A percentile compares a stretch with the other conserved stretches of the same genome.
Conservation (phyloP, 208 protist genomes). For the Spironucleus salmonicida region DNA sequence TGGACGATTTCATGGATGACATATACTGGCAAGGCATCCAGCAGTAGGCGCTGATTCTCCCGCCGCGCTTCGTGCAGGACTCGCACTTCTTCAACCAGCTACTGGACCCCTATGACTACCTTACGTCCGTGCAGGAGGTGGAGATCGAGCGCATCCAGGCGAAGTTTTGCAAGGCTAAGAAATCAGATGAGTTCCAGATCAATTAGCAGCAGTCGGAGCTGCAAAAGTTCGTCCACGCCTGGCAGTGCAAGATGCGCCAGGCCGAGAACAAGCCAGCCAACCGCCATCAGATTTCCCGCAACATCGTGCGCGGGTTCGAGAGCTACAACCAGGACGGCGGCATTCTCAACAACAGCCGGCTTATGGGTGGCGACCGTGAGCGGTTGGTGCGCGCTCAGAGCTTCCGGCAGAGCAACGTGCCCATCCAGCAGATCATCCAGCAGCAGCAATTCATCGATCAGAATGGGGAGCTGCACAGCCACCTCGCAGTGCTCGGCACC, state of each 20-base stretch:
- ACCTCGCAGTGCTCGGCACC: neutral
- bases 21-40: neutral
- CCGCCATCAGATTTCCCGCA: neutral
- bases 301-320: neutral
- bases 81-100: conserved; percentile 24
- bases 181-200: too few species aligned
- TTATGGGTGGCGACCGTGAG: too few species aligned
- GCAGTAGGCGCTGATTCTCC: neutral
- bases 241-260: neutral
- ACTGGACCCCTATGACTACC: conserved; percentile 4
- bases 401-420: too few species aligned
- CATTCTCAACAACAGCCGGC: neutral
- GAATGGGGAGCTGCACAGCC: neutral
- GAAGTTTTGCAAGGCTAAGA: too few species aligned
- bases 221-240: too few species aligned
- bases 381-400: too few species aligned
- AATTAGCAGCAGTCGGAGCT: too few species aligned
- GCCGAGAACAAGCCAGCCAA: neutral
- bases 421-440: too few species aligned
- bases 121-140: neutral
- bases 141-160: too few species aligned
- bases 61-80: neutral
- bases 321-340: neutral
- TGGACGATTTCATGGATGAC: neutral
- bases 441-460: neutral